Base-by-base conservation (phyloP, 129 eudicot genomes). In the Calendula officinalis region DNA sequence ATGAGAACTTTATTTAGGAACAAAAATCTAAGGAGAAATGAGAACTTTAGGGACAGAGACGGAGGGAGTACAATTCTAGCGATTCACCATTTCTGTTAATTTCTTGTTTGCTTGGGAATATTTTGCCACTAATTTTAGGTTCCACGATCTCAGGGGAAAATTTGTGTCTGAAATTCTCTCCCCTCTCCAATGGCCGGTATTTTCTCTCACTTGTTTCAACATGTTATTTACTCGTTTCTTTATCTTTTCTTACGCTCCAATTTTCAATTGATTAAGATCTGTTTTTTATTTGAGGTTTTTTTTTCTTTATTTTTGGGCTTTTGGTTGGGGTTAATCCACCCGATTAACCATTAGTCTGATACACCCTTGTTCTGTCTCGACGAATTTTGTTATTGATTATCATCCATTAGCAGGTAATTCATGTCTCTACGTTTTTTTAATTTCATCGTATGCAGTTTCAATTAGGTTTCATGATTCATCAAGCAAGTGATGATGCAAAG, bases 61-160 rank as follows among this genome's bases (percentile, higher is more conserved):
- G n/a, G n/a, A n/a, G n/a, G n/a, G n/a, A n/a, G n/a, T n/a, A n/a
- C n/a, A n/a, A n/a, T n/a, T n/a, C n/a, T n/a, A n/a, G n/a, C n/a
- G n/a, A n/a, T n/a, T 3, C 32, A 43, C 43, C 13, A 62, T 44
- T 30, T 62, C 27, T n/a, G 67, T 44, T 9, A 59, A 27, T 13
- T n/a, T 48, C 14, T 39, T 59, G 3, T 48, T 53, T 41, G 11
- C 44, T 62, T n/a, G n/a, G n/a, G n/a, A 32, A 9, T 32, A 40
- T n/a, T 63, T 62, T 73, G 77, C 66, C 72, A 64, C 78, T 64
- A 73, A 73, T 73, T 36, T 34, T 37, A 43, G 22, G 57, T 37
- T 32, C 67, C 78, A 12, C 13, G 64, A 56, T 56, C 60, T 65
- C n/a, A 12, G 51, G 60, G 63, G 36, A 14, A 66, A 73, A 57